A percentile compares a stretch with the other conserved stretches of the same genome.
Evolutionary conservation across 495 filamentous ascomycete species (phyloP).

Genomic region (Penicillium lagena): DNA sequence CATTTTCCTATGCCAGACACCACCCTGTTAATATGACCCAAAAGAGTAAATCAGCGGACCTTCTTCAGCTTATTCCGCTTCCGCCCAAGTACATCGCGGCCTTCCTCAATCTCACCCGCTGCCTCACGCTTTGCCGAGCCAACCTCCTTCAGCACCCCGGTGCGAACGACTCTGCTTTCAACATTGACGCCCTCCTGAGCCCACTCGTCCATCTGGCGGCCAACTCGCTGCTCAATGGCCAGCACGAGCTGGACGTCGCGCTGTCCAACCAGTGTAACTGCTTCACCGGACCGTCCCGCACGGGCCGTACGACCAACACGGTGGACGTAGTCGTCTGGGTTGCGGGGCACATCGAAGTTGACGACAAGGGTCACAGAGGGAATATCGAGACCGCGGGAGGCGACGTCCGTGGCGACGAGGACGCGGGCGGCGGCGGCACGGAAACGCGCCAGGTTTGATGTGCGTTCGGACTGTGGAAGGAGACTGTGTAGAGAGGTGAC

Average conservation of each 20-base stretch:
- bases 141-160: constrained; percentile 73
- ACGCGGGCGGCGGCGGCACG: constrained; percentile 86
- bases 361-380: constrained; percentile 84
- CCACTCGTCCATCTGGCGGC: constrained; percentile 73
- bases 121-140: constrained; percentile 90
- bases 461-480: constrained; percentile 75
- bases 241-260: constrained; percentile 80
- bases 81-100: constrained; percentile 64
- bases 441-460: constrained; percentile 83
- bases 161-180: constrained; percentile 76
- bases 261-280: constrained; percentile 87
- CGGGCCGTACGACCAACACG: constrained; percentile 91
- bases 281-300: constrained; percentile 75
- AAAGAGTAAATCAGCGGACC: constrained; percentile 22
- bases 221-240: constrained; percentile 81
- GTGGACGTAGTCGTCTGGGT: constrained; percentile 97
- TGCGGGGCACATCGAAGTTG: constrained; percentile 91
- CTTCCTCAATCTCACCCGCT: constrained; percentile 82
- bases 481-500: constrained; percentile 86
- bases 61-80: constrained; percentile 43
- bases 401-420: constrained; percentile 92
- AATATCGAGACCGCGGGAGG: constrained; percentile 93
- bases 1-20: neutral
- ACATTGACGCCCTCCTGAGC: constrained; percentile 84
- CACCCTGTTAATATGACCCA: neutral